Evolutionary conservation across 2,329 filamentous ascomycete species (phyloP).

Genomic region (Curvularia sp.): DNA sequence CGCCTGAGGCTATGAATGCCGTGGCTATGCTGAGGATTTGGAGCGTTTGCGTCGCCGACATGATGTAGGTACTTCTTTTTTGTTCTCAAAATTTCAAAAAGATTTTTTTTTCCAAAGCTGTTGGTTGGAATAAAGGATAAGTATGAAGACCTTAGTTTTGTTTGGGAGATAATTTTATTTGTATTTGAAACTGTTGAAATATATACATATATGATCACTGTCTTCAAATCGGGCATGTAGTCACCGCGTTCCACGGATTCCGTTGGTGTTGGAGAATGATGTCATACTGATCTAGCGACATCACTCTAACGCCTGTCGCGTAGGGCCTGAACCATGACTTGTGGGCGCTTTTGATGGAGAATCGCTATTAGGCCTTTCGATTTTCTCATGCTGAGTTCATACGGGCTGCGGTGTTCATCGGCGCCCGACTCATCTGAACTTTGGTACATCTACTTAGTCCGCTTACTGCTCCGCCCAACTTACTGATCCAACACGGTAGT

Average conservation of each 20-base stretch:
- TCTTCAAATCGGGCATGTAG: neutral
- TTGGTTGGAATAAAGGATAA: too few relatives aligned
- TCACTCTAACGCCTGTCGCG: neutral
- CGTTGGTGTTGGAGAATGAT: conserved; percentile 1
- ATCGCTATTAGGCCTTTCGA: neutral
- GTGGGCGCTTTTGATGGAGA: too few relatives aligned
- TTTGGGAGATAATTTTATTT: neutral
- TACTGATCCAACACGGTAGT: neutral
- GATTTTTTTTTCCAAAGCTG: too few relatives aligned
- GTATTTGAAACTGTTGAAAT: neutral
- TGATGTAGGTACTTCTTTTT: conserved; percentile 2
- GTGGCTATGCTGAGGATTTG: conserved; percentile 42
- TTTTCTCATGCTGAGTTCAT: neutral
- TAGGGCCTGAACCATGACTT: neutral
- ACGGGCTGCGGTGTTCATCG: neutral
- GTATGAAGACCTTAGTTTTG: too few relatives aligned
- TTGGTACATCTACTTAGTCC: conserved; percentile 58
- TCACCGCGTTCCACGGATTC: conserved; percentile 3
- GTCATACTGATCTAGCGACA: neutral
- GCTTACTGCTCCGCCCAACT: conserved; percentile 55
- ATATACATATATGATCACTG: neutral
- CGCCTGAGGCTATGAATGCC: conserved; percentile 45
- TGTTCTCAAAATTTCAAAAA: neutral
- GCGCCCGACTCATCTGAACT: neutral
- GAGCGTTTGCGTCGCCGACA: conserved; percentile 23